Percentiles rank a stretch among this genome's conserved stretches.
phyloP scores from a whole-genome alignment of 2,329 filamentous ascomycete genomes.

The Penicillium aurantiogriseum region DNA sequence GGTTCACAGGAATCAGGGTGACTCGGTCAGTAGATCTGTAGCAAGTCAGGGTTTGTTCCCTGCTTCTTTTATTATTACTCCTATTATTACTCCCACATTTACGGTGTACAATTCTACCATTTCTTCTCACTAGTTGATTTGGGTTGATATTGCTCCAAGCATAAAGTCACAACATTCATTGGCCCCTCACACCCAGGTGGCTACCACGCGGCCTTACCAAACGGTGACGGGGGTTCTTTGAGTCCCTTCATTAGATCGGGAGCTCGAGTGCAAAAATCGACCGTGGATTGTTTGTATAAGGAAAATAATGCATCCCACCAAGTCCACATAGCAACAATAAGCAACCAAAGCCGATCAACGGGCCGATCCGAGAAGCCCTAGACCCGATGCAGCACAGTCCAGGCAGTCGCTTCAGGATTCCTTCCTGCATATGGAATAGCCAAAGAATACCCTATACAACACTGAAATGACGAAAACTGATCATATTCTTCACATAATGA shows the following conservation, averaged over 20 bases:
- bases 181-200: neutral
- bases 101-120: neutral
- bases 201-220: neutral
- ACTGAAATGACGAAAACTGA: slow-evolving; percentile 20
- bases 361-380: slow-evolving; percentile 9
- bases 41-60: neutral
- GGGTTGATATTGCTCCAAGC: neutral
- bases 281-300: neutral
- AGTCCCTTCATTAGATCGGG: neutral
- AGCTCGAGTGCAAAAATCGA: neutral
- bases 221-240: neutral
- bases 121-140: neutral
- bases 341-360: slow-evolving; percentile 6
- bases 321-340: neutral
- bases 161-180: neutral
- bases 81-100: neutral
- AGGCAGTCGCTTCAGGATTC: neutral
- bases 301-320: neutral
- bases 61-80: neutral
- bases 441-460: neutral
- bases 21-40: neutral
- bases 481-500: slow-evolving; percentile 37
- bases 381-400: slow-evolving; percentile 8
- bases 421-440: neutral
- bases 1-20: neutral